Evolutionary conservation across 495 filamentous ascomycete genomes (phyloP), one percentile per base, ranked within the genome.

Genomic region (Hypoxylon intermedium): DNA sequence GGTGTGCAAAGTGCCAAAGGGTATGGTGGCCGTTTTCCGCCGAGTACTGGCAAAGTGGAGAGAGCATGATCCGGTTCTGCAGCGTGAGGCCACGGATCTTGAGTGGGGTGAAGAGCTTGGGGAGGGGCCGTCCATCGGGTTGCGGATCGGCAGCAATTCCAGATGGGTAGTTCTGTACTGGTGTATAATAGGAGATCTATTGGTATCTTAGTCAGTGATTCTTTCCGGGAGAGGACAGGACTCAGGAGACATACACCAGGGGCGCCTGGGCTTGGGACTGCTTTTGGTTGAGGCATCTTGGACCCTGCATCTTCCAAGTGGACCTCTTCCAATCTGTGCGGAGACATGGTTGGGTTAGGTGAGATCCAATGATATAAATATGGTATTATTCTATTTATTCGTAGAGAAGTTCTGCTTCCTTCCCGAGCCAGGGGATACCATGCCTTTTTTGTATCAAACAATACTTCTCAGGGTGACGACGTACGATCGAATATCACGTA

Each of bases 11-110:
- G 67, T 90, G 87, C 85, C 85, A 90, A 19, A 77, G 60, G 0
- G 85, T 88, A 60, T 83, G 75, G 53, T 83, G 80, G 43, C 86
- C 86, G 58, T 88, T 79, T 12, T 87, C 68, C 13, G 85, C 85
- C 13, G 82, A 86, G 72, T 90, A 89, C 68, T 89, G 86, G 73
- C 88, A 91, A 44, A 88, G 72, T 0, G 86, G 85, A 12, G 84
- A 80, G n/a, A 79, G 51, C 45, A 84, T 79, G 7, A 89, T 76
- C 40, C 86, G 81, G 67, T 88, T 89, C 53, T 85, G 85, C 46
- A 89, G 75, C 3, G 79, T 83, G 15, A 83, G 49, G 5, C 84
- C 83, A 11, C 86, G 76, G 48, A 89, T 74, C 34, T 77, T 85
- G 24, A 89, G 62, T 0, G 86, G 85, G 20, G 82, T 77, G 68